Base-by-base conservation (phyloP, 2,329 filamentous ascomycete species). In the Camptophora hylomeconis region DNA sequence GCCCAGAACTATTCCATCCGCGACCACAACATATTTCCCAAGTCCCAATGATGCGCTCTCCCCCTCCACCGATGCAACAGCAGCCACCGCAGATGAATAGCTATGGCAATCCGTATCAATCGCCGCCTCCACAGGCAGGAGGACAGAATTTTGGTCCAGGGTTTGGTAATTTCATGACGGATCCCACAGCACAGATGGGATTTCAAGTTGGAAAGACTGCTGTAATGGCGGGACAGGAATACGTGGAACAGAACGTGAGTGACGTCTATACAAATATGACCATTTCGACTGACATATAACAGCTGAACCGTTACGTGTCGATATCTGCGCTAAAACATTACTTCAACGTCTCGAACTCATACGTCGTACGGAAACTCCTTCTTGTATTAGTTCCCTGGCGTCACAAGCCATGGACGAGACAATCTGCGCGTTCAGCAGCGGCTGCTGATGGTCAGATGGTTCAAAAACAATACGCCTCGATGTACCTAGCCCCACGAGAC, bases 1-100 rank as follows among this genome's bases (percentile, higher is more conserved):
- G 84, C 51, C 87, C 86, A 52, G 86, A 87, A 42, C 75, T 95
- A 46, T 89, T 95, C 58, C 89, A 95, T 54, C 89, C 89, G 34
- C 84, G 95, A 35, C 89, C 89, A 38, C 89, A 98, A 58, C 89
- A 98, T 67, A 87, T 95, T 48, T 95, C 89, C 51, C 92, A 86
- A 34, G 89, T 98, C 27, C 89, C 89, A 24, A 89, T 95, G 61
- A 75, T 98, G 54, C 77, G 92, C 56, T 95, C 89, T 34, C 89
- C 89, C 37, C 87, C 83, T 37, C 86, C 82, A 20, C 67, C 68
- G 28, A 71, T 74, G 48, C 75, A 77, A 18, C 79, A 81, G 49
- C 72, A 72, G 36, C 50, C 32, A 39, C 58, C 45, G 47, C 56
- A 32, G 17, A 27, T 38, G 5, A 46, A 46, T 39, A 47, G 54